These are phyloP conservation scores for Cercospora janseana DNA, from an alignment of 2,329 filamentous ascomycete species.

Conservation along the genomic window DNA sequence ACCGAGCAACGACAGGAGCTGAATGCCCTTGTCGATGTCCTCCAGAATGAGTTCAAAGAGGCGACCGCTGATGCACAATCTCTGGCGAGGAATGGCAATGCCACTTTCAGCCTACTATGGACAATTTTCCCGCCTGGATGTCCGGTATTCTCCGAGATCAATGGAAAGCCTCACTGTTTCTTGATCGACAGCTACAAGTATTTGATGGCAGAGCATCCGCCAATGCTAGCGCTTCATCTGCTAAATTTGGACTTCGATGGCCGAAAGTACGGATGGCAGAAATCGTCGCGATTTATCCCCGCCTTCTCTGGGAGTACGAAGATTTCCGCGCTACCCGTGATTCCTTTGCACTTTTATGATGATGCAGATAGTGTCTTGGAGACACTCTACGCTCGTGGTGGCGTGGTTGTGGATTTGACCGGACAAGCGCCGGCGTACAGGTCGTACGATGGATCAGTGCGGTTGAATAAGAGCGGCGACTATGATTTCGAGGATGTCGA, in stretches of 20 bases:
- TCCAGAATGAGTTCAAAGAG: constrained; percentile 13
- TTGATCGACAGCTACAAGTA: constrained; percentile 20
- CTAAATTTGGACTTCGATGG: constrained; percentile 20
- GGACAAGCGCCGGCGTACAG: constrained; percentile 14
- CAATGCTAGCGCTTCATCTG: constrained; percentile 13
- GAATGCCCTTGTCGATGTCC: constrained; percentile 13
- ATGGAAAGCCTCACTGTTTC: constrained; percentile 16
- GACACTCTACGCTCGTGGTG: constrained; percentile 11
- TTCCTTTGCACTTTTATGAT: constrained; percentile 16
- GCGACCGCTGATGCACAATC: constrained; percentile 13
- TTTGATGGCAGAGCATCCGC: constrained; percentile 14
- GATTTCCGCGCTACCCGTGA: constrained; percentile 12
- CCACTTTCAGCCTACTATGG: constrained; percentile 23
- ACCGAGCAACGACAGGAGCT: constrained; percentile 14
- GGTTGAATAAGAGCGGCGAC: constrained; percentile 14
- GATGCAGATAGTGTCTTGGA: background rate
- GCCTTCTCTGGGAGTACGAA: constrained; percentile 15
- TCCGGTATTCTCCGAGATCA: constrained; percentile 13
- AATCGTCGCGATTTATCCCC: constrained; percentile 9
- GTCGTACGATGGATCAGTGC: constrained; percentile 16
- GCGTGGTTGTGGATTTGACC: constrained; percentile 4
- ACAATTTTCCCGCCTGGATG: constrained; percentile 22
- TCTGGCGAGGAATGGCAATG: constrained; percentile 21
- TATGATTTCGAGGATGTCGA: constrained; percentile 20
- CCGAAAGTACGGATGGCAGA: constrained; percentile 17